These are phyloP conservation scores for Bryum argenteum DNA, from an alignment of 225 moss, liverwort and hornwort genomes.

Conservation along the genomic window DNA sequence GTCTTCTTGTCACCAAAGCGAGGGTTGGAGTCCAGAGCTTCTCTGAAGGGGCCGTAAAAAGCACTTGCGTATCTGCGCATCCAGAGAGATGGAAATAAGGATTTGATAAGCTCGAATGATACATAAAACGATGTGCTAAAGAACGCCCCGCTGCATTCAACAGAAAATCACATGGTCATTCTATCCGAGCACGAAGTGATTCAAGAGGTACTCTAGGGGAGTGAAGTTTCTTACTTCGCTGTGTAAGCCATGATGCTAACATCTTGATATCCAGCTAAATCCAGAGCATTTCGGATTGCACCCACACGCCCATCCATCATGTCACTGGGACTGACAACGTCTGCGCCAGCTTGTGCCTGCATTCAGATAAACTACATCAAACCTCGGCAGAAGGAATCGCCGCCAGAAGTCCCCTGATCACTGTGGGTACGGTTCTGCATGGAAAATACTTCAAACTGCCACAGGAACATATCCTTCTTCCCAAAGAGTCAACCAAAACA, in stretches of 20 bases:
- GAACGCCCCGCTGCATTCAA: background rate
- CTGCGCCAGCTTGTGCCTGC: constrained; percentile 97
- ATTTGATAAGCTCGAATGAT: background rate
- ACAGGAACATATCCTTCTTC: background rate
- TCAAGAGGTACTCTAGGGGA: background rate
- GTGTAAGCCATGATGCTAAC: constrained; percentile 99
- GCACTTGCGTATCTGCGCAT: constrained; percentile 91
- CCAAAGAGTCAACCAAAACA: background rate
- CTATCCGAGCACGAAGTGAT: background rate
- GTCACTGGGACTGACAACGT: constrained; percentile 98
- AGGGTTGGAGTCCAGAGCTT: constrained; percentile 97
- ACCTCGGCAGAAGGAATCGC: constrained; percentile 2
- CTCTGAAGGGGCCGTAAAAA: constrained; percentile 98
- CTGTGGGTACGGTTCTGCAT: background rate
- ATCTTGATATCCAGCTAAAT: constrained; percentile 84
- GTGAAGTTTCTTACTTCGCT: constrained; percentile 67
- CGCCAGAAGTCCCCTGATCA: background rate
- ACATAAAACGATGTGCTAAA: background rate
- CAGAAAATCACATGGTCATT: background rate
- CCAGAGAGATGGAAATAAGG: background rate
- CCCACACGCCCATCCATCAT: constrained; percentile 99
- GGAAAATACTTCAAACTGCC: background rate
- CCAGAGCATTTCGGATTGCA: constrained; percentile 88
- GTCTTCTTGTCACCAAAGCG: constrained; percentile 98
- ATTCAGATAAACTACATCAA: constrained; percentile 25